These are phyloP conservation scores for Erysiphe neolycopersici DNA, from an alignment of 2,329 filamentous ascomycete genomes.

Conservation along the genomic window DNA sequence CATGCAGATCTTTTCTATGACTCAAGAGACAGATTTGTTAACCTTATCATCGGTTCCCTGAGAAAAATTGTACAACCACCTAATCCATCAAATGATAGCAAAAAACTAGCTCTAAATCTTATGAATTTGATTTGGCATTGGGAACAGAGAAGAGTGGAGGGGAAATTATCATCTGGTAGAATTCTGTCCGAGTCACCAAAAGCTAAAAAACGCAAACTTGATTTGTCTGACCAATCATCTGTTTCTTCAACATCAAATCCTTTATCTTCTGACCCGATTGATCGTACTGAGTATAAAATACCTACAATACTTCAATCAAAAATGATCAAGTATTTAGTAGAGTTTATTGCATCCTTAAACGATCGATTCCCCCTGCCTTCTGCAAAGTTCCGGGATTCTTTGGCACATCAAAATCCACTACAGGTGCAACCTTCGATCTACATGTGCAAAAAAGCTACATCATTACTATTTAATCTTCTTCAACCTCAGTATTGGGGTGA, in stretches of 20 bases:
- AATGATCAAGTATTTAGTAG: slow-evolving; percentile 83
- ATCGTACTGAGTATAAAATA: slow-evolving; percentile 40
- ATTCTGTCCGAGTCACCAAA: slow-evolving; percentile 42
- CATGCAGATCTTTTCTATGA: slow-evolving; percentile 91
- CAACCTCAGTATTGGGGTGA: slow-evolving; percentile 80
- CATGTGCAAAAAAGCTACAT: slow-evolving; percentile 62
- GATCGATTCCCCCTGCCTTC: slow-evolving; percentile 63
- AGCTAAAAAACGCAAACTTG: slow-evolving; percentile 49
- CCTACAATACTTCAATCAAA: slow-evolving; percentile 40
- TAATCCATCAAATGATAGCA: slow-evolving; percentile 70
- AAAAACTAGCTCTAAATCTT: slow-evolving; percentile 71
- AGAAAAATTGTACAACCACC: slow-evolving; percentile 65
- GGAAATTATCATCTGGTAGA: slow-evolving; percentile 18
- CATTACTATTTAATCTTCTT: slow-evolving; percentile 58
- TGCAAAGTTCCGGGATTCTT: slow-evolving; percentile 32
- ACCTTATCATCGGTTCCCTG: slow-evolving; percentile 67
- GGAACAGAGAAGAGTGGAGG: slow-evolving; percentile 61
- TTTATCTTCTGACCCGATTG: slow-evolving; percentile 17
- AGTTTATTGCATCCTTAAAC: slow-evolving; percentile 74
- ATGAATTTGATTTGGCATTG: slow-evolving; percentile 80
- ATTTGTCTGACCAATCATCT: slow-evolving; percentile 23
- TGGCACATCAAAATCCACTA: slow-evolving; percentile 18
- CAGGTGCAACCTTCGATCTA: slow-evolving; percentile 36
- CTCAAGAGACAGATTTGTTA: slow-evolving; percentile 69
- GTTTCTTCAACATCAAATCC: slow-evolving; percentile 27